Evolutionary conservation across 108 stramenopile species (phyloP), one percentile per base, ranked within the genome.

Genomic region (Skeletonema costatum): DNA sequence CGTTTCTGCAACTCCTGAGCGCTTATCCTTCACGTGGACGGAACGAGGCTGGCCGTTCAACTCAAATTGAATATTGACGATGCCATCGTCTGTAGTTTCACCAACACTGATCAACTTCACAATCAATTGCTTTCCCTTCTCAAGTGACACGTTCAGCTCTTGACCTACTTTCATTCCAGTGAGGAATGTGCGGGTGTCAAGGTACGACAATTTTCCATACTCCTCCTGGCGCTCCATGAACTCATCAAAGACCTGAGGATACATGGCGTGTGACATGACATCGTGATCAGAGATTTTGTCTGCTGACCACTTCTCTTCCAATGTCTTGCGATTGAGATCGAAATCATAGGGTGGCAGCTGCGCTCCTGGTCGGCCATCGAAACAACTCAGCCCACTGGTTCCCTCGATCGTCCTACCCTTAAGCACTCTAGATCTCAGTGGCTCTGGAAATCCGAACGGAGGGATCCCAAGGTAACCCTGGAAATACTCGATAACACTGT

Each of bases 371-470:
- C 98, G 92, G 11, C 97, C 98, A 59, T 93, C 86, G 62, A 98
- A 98, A 68, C 82, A 87, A 50, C 80, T 76, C 67, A 90, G 65
- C 16, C 92, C 93, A 64, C 91, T 82, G 32, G 90, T 93, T 8
- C 94, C 92, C 64, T 85, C 87, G 66, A 99, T 94, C 8, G 81
- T 92, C 51, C 85, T 73, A 8, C 93, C 96, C 76, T 94, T 91
- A 16, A 97, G 63, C 31, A 97, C 95, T 46, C 84, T 56, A 10
- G 88, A 77, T 39, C 97, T 88, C 13, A 99, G 77, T 25, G 97
- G 97, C 75, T 99, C 98, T 6, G 98, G 98, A 87, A 99, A 99
- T 30, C 98, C 98, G 70, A 91, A 94, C 17, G 95, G 95, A 16
- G 97, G 98, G 17, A 97, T 93, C 4, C 97, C 97, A 14, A 97